phyloP scores from a whole-genome alignment of 805 yeast genomes.

The Myxozyma lipomycoides region DNA sequence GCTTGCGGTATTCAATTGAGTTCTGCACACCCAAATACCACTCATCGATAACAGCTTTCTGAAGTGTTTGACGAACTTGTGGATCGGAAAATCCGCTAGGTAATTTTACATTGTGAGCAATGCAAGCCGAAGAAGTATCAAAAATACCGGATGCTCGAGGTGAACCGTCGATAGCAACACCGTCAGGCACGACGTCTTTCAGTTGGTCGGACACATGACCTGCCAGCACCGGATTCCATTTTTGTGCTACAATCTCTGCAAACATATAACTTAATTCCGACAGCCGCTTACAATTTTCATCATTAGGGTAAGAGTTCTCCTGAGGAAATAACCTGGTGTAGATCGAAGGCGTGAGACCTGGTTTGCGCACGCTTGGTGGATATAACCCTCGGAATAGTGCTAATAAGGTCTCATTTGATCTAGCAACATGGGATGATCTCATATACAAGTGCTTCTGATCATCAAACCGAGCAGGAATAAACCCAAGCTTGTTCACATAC shows the following conservation, averaged over 20 bases:
- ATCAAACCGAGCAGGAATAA: conserved; percentile 18
- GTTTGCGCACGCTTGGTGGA: conserved; percentile 21
- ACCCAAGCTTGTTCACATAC: conserved; percentile 22
- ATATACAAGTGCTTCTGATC: conserved; percentile 19
- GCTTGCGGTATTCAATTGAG: conserved; percentile 22
- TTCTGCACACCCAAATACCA: conserved; percentile 28
- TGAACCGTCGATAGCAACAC: conserved; percentile 27
- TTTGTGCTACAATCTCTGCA: conserved; percentile 25
- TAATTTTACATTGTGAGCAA: conserved; percentile 17
- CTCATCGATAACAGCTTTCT: conserved; percentile 24
- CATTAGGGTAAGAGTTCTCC: conserved; percentile 29
- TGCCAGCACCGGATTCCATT: conserved; percentile 26
- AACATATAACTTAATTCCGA: conserved; percentile 26
- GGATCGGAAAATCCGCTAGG: conserved; percentile 21
- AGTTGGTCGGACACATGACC: conserved; percentile 20
- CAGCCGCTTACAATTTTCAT: conserved; percentile 26
- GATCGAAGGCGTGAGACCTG: conserved; percentile 17
- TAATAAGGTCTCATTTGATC: conserved; percentile 27
- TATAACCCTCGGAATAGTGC: conserved; percentile 26
- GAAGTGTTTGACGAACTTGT: conserved; percentile 8
- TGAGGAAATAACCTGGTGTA: conserved; percentile 26
- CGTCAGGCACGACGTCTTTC: conserved; percentile 23
- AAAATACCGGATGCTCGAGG: conserved; percentile 29
- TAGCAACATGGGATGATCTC: conserved; percentile 26
- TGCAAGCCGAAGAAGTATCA: conserved; percentile 24